Conservation (phyloP, 148 eudicot genomes). For the Polygonum maritimum region DNA sequence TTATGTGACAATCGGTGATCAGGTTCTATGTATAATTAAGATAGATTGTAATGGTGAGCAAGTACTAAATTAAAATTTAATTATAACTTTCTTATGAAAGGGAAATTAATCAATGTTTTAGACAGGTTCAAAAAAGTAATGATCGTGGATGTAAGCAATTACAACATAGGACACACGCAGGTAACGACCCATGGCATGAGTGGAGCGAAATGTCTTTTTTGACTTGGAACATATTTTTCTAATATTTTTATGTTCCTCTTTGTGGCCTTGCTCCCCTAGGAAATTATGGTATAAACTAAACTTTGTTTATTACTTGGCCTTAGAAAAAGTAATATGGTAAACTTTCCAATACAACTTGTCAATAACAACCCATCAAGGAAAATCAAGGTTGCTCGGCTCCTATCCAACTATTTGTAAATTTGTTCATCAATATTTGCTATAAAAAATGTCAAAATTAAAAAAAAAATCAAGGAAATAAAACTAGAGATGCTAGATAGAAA, state of each 20-base stretch:
- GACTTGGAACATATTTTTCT: background rate
- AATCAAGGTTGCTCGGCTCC: no score
- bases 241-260: background rate
- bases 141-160: conserved; percentile 3
- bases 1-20: background rate
- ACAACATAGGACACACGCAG: background rate
- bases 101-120: background rate
- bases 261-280: background rate
- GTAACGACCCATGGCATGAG: background rate
- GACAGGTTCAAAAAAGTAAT: background rate
- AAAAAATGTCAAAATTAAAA: no score
- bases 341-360: no score
- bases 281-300: background rate
- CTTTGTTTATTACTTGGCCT: no score
- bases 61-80: background rate
- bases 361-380: no score
- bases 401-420: no score
- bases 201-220: background rate
- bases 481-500: no score
- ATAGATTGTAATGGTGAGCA: background rate
- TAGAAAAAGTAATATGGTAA: no score
- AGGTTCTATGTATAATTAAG: background rate
- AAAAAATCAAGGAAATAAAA: no score
- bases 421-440: no score
- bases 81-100: background rate